These are phyloP conservation scores for Saccharum hybrid DNA, from an alignment of 202 grass and related monocot genomes.

Conservation along the genomic window DNA sequence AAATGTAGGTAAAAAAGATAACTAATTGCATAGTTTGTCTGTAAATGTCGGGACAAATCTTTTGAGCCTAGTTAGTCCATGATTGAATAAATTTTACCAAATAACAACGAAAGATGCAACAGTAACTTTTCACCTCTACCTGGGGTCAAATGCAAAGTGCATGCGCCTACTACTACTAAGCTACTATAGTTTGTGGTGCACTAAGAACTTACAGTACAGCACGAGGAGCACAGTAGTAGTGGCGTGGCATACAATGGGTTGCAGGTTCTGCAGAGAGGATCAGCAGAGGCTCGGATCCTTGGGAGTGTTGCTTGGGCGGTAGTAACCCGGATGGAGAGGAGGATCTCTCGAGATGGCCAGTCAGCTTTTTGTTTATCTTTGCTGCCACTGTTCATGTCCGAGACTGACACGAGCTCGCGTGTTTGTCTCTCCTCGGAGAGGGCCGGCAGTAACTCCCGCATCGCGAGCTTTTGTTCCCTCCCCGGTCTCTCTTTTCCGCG, in stretches of 20 bases:
- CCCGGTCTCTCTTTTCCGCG: constrained; percentile 68
- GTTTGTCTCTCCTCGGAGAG: constrained; percentile 75
- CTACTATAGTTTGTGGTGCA: constrained; percentile 21
- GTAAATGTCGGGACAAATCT: no score
- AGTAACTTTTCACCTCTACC: no score
- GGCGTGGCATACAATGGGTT: constrained; percentile 25
- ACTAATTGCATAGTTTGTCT: no score
- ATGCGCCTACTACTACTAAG: background rate
- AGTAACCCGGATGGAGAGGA: constrained; percentile 17
- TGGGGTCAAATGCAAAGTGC: constrained; percentile 34
- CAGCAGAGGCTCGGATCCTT: constrained; percentile 28
- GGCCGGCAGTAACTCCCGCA: constrained; percentile 47
- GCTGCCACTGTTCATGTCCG: constrained; percentile 48
- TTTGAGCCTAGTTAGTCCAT: no score
- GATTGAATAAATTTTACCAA: no score
- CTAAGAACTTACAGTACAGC: constrained; percentile 10
- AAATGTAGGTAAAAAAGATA: no score
- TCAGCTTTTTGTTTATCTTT: constrained; percentile 47
- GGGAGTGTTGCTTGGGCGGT: constrained; percentile 42
- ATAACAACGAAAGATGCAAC: no score
- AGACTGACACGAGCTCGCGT: constrained; percentile 63
- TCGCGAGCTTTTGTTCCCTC: constrained; percentile 66
- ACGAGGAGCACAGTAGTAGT: constrained; percentile 9
- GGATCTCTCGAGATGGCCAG: constrained; percentile 58
- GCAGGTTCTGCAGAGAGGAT: constrained; percentile 34